Evolutionary conservation across 495 filamentous ascomycete species (phyloP), one percentile per base, ranked within the genome.

Genomic region (Penicillium fimorum): DNA sequence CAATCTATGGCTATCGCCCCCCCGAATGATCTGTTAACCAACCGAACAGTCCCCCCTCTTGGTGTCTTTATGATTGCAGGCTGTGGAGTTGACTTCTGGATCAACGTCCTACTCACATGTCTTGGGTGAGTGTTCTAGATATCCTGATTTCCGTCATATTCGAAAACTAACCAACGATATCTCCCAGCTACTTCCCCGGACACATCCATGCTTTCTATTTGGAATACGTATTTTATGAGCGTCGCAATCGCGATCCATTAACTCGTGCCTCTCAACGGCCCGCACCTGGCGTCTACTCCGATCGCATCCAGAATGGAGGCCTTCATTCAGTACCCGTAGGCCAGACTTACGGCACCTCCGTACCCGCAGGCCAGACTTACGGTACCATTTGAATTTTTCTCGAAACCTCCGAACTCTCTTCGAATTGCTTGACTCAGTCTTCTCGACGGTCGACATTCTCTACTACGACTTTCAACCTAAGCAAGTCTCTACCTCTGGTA

Each of bases 131-230:
- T 69, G 25, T 20, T 48, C 27, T 38, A 11, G 20, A 27, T 17
- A 33, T 15, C 7, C 29, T 6, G 6, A 40, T n/a, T 6, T 35
- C 22, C 20, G 4, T 25, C 29, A 47, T 12, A 47, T 24, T 47
- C 17, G 9, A 22, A 42, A 50, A 13, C 42, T 61, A 56, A 65
- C 42, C 3, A 37, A 12, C 27, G 17, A n/a, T 15, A 9, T 18
- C 11, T 35, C 30, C 48, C 53, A 90, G 88, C 3, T 88, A 86
- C 61, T 68, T 94, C 52, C 91, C 90, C 1, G 89, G 89, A 7
- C 86, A 93, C 59, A 82, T 96, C 25, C 93, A 96, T 66, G 93
- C 90, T 7, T 96, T 95, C 75, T 97, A 97, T 66, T 62, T 96
- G 53, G 85, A 92, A 72, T 96, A 90, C 63, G 81, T 95, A 47